phyloP scores from a whole-genome alignment of 768 basidiomycete genomes.

The Russula emetica region DNA sequence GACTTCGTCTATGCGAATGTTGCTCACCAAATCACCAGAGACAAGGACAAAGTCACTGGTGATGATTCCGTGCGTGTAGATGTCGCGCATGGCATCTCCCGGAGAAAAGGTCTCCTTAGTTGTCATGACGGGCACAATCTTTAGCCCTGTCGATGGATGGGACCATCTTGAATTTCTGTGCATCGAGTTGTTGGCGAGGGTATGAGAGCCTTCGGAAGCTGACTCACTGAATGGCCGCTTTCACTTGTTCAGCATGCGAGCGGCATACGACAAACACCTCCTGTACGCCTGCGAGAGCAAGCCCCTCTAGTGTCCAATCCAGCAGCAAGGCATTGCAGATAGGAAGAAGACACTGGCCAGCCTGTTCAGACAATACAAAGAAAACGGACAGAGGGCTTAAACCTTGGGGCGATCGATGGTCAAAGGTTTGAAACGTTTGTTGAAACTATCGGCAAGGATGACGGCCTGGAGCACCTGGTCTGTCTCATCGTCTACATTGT shows the following conservation, averaged over 20 bases:
- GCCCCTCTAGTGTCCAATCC: slow-evolving; percentile 95
- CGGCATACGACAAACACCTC: slow-evolving; percentile 95
- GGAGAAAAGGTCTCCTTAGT: slow-evolving; percentile 84
- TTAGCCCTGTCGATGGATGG: slow-evolving; percentile 69
- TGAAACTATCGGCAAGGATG: slow-evolving; percentile 94
- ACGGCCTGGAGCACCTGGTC: slow-evolving; percentile 92
- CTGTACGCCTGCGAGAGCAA: slow-evolving; percentile 91
- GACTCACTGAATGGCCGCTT: slow-evolving; percentile 75
- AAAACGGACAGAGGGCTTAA: slow-evolving; percentile 20
- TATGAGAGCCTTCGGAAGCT: slow-evolving; percentile 3
- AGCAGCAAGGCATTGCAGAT: slow-evolving; percentile 91
- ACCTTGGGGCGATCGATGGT: slow-evolving; percentile 85
- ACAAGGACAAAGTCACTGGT: slow-evolving; percentile 89
- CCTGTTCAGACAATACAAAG: slow-evolving; percentile 5
- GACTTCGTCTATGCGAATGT: slow-evolving; percentile 84
- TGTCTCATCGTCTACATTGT: slow-evolving; percentile 48
- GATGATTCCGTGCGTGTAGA: slow-evolving; percentile 87
- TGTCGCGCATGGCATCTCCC: slow-evolving; percentile 90
- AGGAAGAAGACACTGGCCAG: slow-evolving; percentile 76
- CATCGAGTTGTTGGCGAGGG: background rate
- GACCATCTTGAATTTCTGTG: slow-evolving; percentile 81
- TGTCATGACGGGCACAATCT: slow-evolving; percentile 80
- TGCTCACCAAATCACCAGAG: slow-evolving; percentile 89
- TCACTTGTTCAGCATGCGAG: slow-evolving; percentile 83
- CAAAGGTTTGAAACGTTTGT: slow-evolving; percentile 88